These are phyloP conservation scores for Trichoderma reesei DNA, from an alignment of 495 filamentous ascomycete species.

Conservation along the genomic window DNA sequence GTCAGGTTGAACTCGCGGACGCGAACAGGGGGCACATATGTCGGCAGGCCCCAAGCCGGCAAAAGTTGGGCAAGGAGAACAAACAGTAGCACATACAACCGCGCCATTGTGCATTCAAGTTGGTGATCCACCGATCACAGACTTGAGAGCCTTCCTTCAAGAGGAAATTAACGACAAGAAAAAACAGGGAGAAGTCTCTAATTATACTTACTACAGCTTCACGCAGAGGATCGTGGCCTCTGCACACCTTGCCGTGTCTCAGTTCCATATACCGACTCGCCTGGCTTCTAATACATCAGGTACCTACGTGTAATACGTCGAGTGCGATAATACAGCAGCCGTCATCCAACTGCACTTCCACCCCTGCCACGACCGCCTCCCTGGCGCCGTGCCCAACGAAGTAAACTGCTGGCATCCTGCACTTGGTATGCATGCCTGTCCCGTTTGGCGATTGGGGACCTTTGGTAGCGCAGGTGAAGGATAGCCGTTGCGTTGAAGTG, in stretches of 20 bases:
- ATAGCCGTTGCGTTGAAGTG: not conserved
- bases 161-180: not conserved
- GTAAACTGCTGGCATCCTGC: too few relatives aligned
- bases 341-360: too few relatives aligned
- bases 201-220: not conserved
- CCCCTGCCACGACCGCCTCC: too few relatives aligned
- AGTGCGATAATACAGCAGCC: too few relatives aligned
- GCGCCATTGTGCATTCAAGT: not conserved
- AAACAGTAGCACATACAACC: not conserved
- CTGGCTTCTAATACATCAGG: too few relatives aligned
- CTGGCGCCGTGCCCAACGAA: too few relatives aligned
- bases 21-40: not conserved
- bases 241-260: not conserved
- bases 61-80: not conserved
- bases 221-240: too few relatives aligned
- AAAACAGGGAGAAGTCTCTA: not conserved
- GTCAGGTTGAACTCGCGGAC: slow-evolving; percentile 16
- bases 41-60: not conserved
- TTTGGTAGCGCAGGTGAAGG: too few relatives aligned
- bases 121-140: not conserved
- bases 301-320: too few relatives aligned
- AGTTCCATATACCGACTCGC: too few relatives aligned
- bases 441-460: too few relatives aligned
- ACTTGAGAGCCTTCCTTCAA: not conserved
- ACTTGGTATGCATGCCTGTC: too few relatives aligned